A percentile compares a stretch with the other conserved stretches of the same genome.
Evolutionary conservation across 2,329 filamentous ascomycete species (phyloP).

Genomic region (Orbilia brochopaga): DNA sequence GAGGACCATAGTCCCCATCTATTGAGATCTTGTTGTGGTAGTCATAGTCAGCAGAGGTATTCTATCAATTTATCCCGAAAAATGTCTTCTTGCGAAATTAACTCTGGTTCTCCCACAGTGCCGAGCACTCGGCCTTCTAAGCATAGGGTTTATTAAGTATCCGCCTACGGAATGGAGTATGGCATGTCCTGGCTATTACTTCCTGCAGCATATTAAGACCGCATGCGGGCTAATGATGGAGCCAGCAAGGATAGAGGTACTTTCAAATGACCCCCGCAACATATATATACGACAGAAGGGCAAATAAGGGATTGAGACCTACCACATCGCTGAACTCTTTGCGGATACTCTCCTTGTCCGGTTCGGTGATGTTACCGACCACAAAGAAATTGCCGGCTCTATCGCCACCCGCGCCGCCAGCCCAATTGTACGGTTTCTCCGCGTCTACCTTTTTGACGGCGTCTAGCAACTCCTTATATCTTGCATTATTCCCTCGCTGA

Average conservation of each 20-base stretch:
- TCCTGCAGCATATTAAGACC: not conserved
- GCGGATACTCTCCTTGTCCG: not conserved
- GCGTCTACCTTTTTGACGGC: no score
- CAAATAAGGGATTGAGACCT: not conserved
- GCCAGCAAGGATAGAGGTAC: no score
- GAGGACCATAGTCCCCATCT: not conserved
- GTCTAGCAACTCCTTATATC: no score
- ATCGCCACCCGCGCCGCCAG: no score
- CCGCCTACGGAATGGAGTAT: not conserved
- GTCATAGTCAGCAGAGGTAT: not conserved
- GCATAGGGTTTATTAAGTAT: no score
- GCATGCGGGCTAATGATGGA: no score
- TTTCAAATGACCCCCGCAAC: no score
- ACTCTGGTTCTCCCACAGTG: not conserved
- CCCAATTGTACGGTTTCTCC: no score
- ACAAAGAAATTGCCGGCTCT: conserved; percentile 9
- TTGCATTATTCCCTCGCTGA: no score
- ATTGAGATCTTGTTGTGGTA: conserved; percentile 6
- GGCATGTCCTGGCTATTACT: not conserved
- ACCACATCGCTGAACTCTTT: conserved; percentile 15
- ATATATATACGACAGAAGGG: not conserved
- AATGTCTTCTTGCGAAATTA: no score
- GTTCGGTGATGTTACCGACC: conserved; percentile 10
- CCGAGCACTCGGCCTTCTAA: no score
- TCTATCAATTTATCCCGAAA: no score